Evolutionary conservation across 2,329 filamentous ascomycete species (phyloP).

Genomic region (Fusarium staphyleae): DNA sequence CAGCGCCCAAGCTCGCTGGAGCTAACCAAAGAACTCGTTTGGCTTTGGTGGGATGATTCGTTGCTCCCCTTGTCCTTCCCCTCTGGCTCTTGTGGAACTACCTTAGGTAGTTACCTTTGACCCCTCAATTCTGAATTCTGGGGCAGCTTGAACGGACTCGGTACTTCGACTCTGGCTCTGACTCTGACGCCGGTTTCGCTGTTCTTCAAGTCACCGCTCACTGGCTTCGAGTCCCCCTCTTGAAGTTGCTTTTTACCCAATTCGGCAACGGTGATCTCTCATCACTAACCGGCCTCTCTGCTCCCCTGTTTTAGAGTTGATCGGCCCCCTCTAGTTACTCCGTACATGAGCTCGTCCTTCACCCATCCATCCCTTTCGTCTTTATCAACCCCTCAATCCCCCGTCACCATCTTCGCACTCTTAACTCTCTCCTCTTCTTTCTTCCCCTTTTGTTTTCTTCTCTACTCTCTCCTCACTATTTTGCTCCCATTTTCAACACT

Average conservation of each 20-base stretch:
- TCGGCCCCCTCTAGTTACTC: conserved; percentile 34
- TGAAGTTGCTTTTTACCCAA: conserved; percentile 33
- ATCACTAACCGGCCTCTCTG: conserved; percentile 30
- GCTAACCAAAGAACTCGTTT: conserved; percentile 10
- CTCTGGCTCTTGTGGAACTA: conserved; percentile 1
- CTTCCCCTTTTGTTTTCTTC: conserved; percentile 5
- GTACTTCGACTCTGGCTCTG: neutral
- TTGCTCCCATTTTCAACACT: conserved; percentile 19
- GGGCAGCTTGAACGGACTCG: conserved; percentile 8
- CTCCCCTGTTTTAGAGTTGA: conserved; percentile 42
- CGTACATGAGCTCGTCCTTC: conserved; percentile 29
- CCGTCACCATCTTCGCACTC: conserved; percentile 11
- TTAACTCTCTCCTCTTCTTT: conserved; percentile 18
- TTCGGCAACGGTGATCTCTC: conserved; percentile 41
- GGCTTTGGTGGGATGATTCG: conserved; percentile 1
- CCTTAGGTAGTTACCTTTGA: neutral
- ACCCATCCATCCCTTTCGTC: conserved; percentile 25
- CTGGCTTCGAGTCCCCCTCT: conserved; percentile 27
- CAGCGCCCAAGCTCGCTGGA: conserved; percentile 4
- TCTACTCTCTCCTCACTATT: conserved; percentile 19
- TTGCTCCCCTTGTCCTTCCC: neutral
- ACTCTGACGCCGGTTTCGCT: conserved; percentile 2
- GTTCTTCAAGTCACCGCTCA: conserved; percentile 25
- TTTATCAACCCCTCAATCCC: conserved; percentile 38
- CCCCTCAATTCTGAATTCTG: conserved; percentile 1